These are phyloP conservation scores for Musa troglodytarum DNA, from an alignment of 176 grass and related monocot species.

Conservation along the genomic window DNA sequence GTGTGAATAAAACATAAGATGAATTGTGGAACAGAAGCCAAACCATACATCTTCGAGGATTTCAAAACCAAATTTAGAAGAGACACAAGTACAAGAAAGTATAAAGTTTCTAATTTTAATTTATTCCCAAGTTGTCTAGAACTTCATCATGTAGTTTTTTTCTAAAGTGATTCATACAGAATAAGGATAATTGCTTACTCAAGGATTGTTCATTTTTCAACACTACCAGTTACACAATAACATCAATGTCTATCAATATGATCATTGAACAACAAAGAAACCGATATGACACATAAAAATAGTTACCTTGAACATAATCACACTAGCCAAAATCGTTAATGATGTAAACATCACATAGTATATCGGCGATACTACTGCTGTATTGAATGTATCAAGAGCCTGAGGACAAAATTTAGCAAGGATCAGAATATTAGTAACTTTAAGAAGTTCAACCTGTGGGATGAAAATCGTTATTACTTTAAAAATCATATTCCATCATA, in stretches of 20 bases:
- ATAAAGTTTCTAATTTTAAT: background rate
- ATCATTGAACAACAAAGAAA: background rate
- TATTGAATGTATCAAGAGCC: slow-evolving; percentile 69
- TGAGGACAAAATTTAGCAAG: slow-evolving; percentile 9
- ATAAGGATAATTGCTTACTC: background rate
- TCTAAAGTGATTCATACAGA: too few relatives aligned
- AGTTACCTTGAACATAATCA: slow-evolving; percentile 84
- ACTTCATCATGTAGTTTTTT: too few relatives aligned
- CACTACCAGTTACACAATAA: background rate
- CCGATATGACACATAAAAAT: background rate
- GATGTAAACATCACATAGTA: slow-evolving; percentile 78
- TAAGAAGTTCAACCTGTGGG: too few relatives aligned
- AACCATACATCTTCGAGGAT: background rate
- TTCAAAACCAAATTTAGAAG: background rate
- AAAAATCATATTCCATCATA: too few relatives aligned
- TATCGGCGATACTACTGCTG: slow-evolving; percentile 69
- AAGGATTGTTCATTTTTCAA: background rate
- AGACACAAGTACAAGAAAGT: background rate
- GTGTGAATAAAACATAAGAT: background rate
- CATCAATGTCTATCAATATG: background rate
- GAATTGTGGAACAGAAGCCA: background rate
- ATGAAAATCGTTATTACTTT: too few relatives aligned
- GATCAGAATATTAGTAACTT: background rate
- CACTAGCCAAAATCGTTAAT: slow-evolving; percentile 67
- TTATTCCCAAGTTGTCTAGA: too few relatives aligned